phyloP scores from a whole-genome alignment of 768 basidiomycete genomes.

The Rhodosporidiobolus sp. region DNA sequence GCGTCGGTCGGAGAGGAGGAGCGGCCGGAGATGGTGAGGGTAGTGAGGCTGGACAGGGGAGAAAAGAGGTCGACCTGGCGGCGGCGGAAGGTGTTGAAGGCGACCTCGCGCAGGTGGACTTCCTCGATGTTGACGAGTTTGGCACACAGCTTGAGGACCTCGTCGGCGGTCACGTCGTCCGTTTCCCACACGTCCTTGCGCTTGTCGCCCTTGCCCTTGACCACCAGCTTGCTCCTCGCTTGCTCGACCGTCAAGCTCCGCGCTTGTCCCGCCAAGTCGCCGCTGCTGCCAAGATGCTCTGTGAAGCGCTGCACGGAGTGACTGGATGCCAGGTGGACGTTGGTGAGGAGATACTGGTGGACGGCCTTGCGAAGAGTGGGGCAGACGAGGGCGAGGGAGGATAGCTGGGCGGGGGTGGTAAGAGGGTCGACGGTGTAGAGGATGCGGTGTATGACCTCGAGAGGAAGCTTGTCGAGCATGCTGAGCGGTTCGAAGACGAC shows the following conservation, averaged over 20 bases:
- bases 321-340: background rate
- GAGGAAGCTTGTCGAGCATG: background rate
- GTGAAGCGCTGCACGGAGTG: background rate
- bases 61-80: slow-evolving; percentile 20
- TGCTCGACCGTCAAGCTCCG: background rate
- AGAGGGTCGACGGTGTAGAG: background rate
- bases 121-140: background rate
- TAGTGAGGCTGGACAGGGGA: background rate
- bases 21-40: slow-evolving; percentile 12
- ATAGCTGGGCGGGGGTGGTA: background rate
- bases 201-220: background rate
- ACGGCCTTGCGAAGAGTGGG: background rate
- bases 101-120: slow-evolving; percentile 1
- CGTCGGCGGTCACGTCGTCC: slow-evolving; percentile 16
- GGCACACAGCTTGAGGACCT: slow-evolving; percentile 16
- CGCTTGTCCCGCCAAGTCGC: fast-evolving
- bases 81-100: slow-evolving; percentile 6
- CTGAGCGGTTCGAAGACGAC: too few relatives aligned
- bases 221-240: background rate
- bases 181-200: background rate
- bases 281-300: background rate
- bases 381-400: slow-evolving; percentile 9
- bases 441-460: background rate
- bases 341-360: background rate
- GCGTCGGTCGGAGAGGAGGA: background rate